Base-by-base conservation (phyloP, 352 stramenopile genomes). In the Plasmopara halstedii region DNA sequence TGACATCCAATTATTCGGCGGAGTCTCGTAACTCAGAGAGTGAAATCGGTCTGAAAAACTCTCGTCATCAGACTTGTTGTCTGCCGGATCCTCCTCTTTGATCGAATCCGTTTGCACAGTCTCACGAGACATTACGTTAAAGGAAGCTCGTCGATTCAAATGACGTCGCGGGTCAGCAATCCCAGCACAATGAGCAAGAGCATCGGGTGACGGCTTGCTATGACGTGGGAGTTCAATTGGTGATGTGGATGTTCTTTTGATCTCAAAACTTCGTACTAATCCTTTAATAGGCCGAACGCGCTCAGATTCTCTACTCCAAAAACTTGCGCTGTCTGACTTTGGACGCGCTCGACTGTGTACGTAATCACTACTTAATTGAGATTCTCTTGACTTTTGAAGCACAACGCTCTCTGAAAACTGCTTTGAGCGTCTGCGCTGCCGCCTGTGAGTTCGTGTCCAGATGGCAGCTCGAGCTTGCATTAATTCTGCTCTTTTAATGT, bases 391-490 rank as follows among this genome's bases (percentile, higher is more conserved):
- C n/a, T 85, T 63, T 42, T 85, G 64, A 36, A 85, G 61, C 33
- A 83, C 70, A 9, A 86, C 60, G 36, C 63, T 85, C 40, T 89
- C 78, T 1, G 78, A 89, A 51, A 83, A 85, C 38, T 89, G 78
- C 55, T 89, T 89, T 0, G 74, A 87, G 9, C 78, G 69, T n/a
- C 74, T 64, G 34, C 74, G 74, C 33, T 87, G 65, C 31, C 78
- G 73, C 21, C 74, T 76, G 17, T 76, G 51, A 35, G 63, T 64
- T 36, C 75, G 69, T 23, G 73, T 66, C 55, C 74, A 79, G 42
- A 89, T 85, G 29, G 64, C 62, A 6, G 73, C 66, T 42, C 79
- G 69, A 8, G 73, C 79, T 9, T 72, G 62, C 56, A 90, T 52
- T 21, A 90, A 53, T 36, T 83, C 62, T 6, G 70, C 51, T 32